Evolutionary conservation across 2,329 filamentous ascomycete species (phyloP), one percentile per base, ranked within the genome.

Genomic region (Macrophomina phaseolina): DNA sequence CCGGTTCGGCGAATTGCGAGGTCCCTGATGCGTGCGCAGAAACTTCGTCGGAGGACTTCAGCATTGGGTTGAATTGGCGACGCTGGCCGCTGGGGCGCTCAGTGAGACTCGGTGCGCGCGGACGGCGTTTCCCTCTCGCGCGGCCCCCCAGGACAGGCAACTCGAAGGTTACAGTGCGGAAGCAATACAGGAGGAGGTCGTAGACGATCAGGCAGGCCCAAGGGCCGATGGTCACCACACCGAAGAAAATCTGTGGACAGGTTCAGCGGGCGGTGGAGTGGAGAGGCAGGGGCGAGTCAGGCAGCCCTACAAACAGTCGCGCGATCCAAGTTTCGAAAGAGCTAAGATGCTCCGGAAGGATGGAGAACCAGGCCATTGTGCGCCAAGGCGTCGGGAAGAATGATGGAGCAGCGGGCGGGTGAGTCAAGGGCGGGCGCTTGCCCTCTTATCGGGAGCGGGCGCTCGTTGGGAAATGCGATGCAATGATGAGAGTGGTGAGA

Each of bases 201-300:
- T 90, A 90, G 69, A 88, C 65, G 69, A 91, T 80, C 42, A 91
- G 77, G 30, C 85, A 78, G 5, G 84, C 76, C 87, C 89, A 91
- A 11, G 89, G 89, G 1, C 85, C 84, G 69, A 91, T 86, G 53
- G 84, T 86, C 51, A 90, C 71, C 51, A 86, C 71, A 30, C 85
- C 88, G 67, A 90, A 83, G 67, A 90, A 71, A 38, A 91, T 77
- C 89, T 91, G 72, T 30, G 72, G 30, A 36, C 64, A 34, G 14
- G 23, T 49, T 65, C 63, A 65, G 63, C 46, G 30, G 12, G 32
- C 18, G 40, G 64, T 30, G 40, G 38, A 60, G 46, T n/a, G 48
- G 58, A 46, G 65, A 67, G 65, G 16, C 49, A 18, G 28, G 49
- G 60, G 64, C 30, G 61, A 55, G 40, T 12, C 32, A 38, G 52